phyloP scores from a whole-genome alignment of 306 rosid species.

The Citrullus colocynthis region DNA sequence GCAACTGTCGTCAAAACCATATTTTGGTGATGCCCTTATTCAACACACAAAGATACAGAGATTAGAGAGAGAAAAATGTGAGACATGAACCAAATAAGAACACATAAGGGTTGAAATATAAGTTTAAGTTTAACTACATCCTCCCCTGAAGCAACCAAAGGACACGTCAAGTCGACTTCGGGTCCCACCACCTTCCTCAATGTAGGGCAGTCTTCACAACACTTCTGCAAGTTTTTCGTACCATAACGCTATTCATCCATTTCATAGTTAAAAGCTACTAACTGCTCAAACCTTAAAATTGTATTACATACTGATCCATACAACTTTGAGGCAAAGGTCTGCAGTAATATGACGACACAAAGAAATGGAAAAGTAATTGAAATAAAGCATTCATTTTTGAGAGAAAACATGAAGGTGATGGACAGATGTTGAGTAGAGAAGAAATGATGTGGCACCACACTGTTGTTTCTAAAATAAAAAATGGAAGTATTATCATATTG shows the following conservation, averaged over 20 bases:
- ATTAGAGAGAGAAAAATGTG: not conserved
- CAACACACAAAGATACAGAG: not conserved
- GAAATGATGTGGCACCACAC: not conserved
- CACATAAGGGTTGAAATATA: not conserved
- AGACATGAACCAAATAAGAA: not conserved
- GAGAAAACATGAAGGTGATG: not conserved
- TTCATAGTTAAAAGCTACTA: too few relatives aligned
- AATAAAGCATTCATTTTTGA: not conserved
- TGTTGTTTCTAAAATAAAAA: not conserved
- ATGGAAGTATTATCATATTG: not conserved
- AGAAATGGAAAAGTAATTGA: too few relatives aligned
- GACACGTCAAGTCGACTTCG: not conserved
- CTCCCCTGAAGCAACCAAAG: not conserved
- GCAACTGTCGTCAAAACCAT: conserved; percentile 14
- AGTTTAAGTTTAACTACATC: not conserved
- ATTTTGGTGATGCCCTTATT: too few relatives aligned
- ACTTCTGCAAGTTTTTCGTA: not conserved
- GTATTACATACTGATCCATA: too few relatives aligned
- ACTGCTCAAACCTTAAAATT: too few relatives aligned
- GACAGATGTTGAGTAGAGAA: not conserved
- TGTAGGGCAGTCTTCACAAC: not conserved
- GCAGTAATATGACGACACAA: not conserved
- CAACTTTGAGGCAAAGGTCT: not conserved
- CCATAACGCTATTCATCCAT: not conserved
- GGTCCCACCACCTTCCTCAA: not conserved